Evolutionary conservation across 2,329 filamentous ascomycete genomes (phyloP).

Genomic region (Paracamarosporium sp.): DNA sequence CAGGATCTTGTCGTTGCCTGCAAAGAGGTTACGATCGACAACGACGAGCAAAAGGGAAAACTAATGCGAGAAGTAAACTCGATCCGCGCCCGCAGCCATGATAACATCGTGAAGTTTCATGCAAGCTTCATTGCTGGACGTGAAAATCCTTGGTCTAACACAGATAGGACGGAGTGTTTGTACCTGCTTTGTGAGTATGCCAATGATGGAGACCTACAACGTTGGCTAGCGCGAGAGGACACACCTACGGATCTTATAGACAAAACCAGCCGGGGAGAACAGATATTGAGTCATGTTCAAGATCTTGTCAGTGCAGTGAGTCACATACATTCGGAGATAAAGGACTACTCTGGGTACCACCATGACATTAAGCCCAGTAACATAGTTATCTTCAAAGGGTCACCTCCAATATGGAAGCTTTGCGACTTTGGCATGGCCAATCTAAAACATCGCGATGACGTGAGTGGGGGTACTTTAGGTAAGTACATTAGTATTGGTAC

Average conservation of each 20-base stretch:
- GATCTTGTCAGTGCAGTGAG: background rate
- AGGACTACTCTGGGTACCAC: slow-evolving; percentile 11
- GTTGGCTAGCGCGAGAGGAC: background rate
- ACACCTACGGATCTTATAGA: background rate
- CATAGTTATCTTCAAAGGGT: slow-evolving; percentile 24
- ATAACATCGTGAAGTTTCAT: background rate
- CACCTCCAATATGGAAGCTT: slow-evolving; percentile 5
- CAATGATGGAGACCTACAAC: background rate
- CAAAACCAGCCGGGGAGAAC: background rate
- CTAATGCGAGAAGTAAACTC: background rate
- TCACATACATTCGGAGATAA: slow-evolving; percentile 1
- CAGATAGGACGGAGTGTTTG: background rate
- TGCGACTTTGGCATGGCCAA: slow-evolving; percentile 30
- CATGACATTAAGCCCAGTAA: slow-evolving; percentile 37
- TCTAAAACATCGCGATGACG: background rate
- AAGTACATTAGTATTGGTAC: background rate
- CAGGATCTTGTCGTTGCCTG: background rate
- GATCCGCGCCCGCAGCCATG: background rate
- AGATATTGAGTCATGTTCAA: background rate
- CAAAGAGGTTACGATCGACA: background rate
- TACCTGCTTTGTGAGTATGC: background rate
- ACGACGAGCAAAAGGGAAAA: background rate
- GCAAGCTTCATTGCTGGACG: background rate
- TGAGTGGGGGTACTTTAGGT: background rate
- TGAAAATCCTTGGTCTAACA: background rate